Evolutionary conservation across 2,329 filamentous ascomycete genomes (phyloP).

Genomic region (Diaporthe eres): DNA sequence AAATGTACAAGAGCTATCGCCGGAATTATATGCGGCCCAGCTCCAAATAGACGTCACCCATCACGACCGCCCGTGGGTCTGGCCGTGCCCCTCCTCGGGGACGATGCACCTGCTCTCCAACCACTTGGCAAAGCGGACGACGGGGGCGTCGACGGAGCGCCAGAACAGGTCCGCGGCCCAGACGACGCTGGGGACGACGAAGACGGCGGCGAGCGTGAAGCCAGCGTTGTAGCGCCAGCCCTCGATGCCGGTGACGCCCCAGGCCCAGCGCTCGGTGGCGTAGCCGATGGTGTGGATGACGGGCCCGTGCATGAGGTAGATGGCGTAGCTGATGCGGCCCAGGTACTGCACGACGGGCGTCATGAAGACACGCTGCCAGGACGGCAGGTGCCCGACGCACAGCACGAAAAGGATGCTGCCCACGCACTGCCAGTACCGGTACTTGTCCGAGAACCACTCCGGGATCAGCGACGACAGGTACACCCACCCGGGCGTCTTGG

Average conservation of each 20-base stretch:
- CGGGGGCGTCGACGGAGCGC: conserved; percentile 68
- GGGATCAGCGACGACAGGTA: conserved; percentile 64
- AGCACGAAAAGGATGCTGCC: conserved; percentile 68
- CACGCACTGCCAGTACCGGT: conserved; percentile 70
- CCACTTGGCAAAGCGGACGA: conserved; percentile 70
- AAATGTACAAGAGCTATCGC: neutral
- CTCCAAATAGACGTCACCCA: neutral
- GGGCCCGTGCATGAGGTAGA: conserved; percentile 74
- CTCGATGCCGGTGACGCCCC: conserved; percentile 62
- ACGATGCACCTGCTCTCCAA: conserved; percentile 61
- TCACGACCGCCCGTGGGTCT: conserved; percentile 26
- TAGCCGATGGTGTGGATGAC: conserved; percentile 68
- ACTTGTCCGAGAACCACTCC: conserved; percentile 62
- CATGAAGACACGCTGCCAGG: conserved; percentile 67
- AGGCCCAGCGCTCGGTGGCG: conserved; percentile 63
- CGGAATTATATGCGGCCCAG: neutral
- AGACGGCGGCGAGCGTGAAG: conserved; percentile 60
- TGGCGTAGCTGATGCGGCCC: conserved; percentile 71
- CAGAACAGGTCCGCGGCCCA: conserved; percentile 71
- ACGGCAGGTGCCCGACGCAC: conserved; percentile 61
- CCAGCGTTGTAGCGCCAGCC: conserved; percentile 61
- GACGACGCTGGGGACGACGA: conserved; percentile 66
- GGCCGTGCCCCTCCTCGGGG: conserved; percentile 27
- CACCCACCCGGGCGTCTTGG: conserved; percentile 65
- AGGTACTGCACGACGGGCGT: conserved; percentile 67